Evolutionary conservation across 805 yeast species (phyloP).

Genomic region (Metschnikowia similis): DNA sequence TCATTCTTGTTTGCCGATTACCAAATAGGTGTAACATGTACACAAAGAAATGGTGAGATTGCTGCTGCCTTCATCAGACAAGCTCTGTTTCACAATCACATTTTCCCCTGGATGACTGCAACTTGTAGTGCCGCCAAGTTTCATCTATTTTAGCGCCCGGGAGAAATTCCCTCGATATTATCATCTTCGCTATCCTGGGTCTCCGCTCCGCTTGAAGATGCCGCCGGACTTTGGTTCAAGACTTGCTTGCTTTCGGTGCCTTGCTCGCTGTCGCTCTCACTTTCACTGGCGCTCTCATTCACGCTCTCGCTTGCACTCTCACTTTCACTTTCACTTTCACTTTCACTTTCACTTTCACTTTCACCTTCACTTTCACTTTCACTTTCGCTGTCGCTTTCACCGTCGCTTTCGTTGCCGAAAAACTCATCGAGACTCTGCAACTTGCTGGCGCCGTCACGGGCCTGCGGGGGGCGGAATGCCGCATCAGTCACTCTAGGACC

Average conservation of each 20-base stretch:
- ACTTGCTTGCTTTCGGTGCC: too few species aligned
- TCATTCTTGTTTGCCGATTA: not conserved
- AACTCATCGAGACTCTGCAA: slow-evolving; percentile 86
- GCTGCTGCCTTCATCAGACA: not conserved
- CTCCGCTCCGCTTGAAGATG: too few species aligned
- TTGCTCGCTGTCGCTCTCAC: not conserved
- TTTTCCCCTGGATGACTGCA: not conserved
- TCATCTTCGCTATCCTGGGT: slow-evolving; percentile 17
- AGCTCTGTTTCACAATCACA: not conserved
- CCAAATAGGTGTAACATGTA: not conserved
- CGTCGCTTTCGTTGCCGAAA: slow-evolving; percentile 42
- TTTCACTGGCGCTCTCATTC: not conserved
- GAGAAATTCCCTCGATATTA: slow-evolving; percentile 14
- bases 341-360: slow-evolving; percentile 5
- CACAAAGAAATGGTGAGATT: not conserved
- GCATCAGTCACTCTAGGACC: not conserved
- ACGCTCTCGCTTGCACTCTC: not conserved
- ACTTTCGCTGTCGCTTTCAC: slow-evolving; percentile 15
- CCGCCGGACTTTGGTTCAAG: too few species aligned
- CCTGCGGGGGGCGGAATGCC: not conserved
- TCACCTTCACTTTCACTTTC: slow-evolving; percentile 11
- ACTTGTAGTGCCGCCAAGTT: not conserved
- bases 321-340: slow-evolving; percentile 22
- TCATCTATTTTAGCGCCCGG: not conserved
- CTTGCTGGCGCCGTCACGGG: slow-evolving; percentile 30